Base-by-base conservation (phyloP, 306 rosid species). In the Corylus americana region DNA sequence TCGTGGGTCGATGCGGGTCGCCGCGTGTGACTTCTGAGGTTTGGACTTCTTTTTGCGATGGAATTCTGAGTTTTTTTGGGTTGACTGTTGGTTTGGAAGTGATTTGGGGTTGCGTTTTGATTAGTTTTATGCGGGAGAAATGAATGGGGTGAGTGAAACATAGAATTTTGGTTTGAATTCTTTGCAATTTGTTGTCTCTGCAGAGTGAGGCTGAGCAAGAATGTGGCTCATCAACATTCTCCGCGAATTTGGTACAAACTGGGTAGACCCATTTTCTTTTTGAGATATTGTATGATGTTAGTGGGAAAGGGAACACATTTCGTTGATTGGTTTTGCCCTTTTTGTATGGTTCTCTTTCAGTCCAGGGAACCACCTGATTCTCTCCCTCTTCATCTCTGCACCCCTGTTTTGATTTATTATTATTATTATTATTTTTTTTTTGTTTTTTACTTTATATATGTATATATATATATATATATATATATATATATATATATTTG, bases 161-260 rank as follows among this genome's bases (percentile, higher is more conserved):
- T 22, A 22, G 25, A 22, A 22, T 22, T 22, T 22, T 22, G 25
- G 25, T 22, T 22, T 22, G 12, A 31, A 62, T 11, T 11, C 7
- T 11, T 62, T 62, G 16, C 42, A 13, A 31, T 25, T 59, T 83
- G 74, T 76, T 85, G 63, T 77, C 42, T 86, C 68, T 74, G 14
- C 81, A 95, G 98, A 92, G 98, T 42, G 98, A 95, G 78, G 90
- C 88, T 80, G 98, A 95, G 72, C 83, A 78, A 35, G 89, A 81
- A 27, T 77, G 71, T 70, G 29, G 70, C 45, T 63, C 70, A 3
- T 49, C 54, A 42, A 47, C 25, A 22, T 87, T 75, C 25, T 74
- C 87, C 84, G 71, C 83, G 74, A 72, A 78, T 78, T 75, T 72
- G 88, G 97, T 92, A 80, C 7, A 66, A 79, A 62, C 69, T 74